Evolutionary conservation across 192 early-diverging fungal genomes (phyloP).

Genomic region (Mortierella antarctica): DNA sequence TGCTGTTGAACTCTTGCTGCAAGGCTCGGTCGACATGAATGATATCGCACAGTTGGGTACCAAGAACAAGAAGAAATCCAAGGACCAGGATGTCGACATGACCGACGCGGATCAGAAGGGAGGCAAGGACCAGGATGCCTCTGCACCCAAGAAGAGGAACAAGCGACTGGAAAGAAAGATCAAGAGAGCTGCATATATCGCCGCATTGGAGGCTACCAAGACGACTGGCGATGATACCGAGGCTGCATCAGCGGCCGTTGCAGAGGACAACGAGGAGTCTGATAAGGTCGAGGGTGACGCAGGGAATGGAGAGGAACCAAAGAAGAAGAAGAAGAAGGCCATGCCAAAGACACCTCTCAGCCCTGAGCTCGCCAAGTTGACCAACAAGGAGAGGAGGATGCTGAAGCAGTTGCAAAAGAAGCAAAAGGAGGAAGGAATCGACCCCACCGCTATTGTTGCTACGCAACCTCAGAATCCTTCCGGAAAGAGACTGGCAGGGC

Average conservation of each 20-base stretch:
- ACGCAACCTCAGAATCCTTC: slow-evolving; percentile 16
- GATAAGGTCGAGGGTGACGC: not conserved
- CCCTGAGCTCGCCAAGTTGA: slow-evolving; percentile 37
- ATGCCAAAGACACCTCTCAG: slow-evolving; percentile 4
- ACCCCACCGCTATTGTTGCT: slow-evolving; percentile 6
- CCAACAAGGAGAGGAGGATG: slow-evolving; percentile 45
- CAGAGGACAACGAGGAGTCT: slow-evolving; percentile 1
- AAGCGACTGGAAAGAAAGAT: slow-evolving; percentile 52
- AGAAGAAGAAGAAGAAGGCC: slow-evolving; percentile 6
- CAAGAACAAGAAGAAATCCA: slow-evolving; percentile 3
- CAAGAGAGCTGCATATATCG: slow-evolving; percentile 46
- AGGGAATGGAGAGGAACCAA: not conserved
- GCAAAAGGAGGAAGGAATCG: slow-evolving; percentile 34
- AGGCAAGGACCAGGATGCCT: not conserved
- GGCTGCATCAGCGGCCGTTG: not conserved
- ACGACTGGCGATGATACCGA: not conserved
- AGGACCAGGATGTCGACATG: slow-evolving; percentile 9
- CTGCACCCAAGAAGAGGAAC: slow-evolving; percentile 36
- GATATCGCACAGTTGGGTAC: slow-evolving; percentile 30
- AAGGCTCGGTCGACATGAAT: slow-evolving; percentile 27
- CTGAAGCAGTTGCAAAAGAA: slow-evolving; percentile 52
- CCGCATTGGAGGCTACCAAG: slow-evolving; percentile 32
- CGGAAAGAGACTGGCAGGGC: slow-evolving; percentile 5
- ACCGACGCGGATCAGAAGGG: not conserved
- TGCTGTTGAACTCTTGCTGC: slow-evolving; percentile 33